Conservation (phyloP, 129 eudicot genomes). For the Apium graveolens region DNA sequence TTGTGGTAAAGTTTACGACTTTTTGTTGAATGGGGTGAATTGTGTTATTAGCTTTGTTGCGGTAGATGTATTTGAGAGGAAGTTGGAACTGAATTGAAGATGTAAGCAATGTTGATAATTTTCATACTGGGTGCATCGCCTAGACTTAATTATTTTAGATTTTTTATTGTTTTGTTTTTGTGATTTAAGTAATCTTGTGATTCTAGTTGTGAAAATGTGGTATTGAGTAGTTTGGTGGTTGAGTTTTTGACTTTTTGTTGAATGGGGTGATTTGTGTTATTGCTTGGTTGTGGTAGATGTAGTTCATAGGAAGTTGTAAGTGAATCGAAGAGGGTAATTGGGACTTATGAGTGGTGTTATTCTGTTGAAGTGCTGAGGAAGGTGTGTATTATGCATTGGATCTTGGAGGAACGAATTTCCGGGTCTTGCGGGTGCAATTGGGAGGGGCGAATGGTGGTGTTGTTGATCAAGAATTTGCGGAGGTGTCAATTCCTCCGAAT, state of each 20-base stretch:
- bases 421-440: constrained; percentile 77
- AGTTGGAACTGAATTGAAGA: neutral
- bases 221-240: neutral
- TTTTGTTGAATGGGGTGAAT: neutral
- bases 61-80: neutral
- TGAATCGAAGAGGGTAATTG: neutral
- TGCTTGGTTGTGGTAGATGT: neutral
- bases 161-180: too few relatives aligned
- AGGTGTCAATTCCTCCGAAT: constrained; percentile 75
- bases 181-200: too few relatives aligned
- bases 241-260: neutral
- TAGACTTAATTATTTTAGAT: too few relatives aligned
- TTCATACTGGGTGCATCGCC: constrained; percentile 58
- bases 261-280: neutral
- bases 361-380: constrained; percentile 59
- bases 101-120: constrained; percentile 89
- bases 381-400: constrained; percentile 91
- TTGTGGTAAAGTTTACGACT: neutral
- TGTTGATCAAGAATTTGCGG: constrained; percentile 66
- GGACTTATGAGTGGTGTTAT: constrained; percentile 16
- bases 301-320: neutral
- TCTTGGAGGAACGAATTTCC: constrained; percentile 95
- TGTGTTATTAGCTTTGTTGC: neutral
- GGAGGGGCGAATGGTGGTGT: constrained; percentile 55
- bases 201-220: too few relatives aligned